phyloP scores from a whole-genome alignment of 306 rosid species.

The Lathyrus tuberosus region DNA sequence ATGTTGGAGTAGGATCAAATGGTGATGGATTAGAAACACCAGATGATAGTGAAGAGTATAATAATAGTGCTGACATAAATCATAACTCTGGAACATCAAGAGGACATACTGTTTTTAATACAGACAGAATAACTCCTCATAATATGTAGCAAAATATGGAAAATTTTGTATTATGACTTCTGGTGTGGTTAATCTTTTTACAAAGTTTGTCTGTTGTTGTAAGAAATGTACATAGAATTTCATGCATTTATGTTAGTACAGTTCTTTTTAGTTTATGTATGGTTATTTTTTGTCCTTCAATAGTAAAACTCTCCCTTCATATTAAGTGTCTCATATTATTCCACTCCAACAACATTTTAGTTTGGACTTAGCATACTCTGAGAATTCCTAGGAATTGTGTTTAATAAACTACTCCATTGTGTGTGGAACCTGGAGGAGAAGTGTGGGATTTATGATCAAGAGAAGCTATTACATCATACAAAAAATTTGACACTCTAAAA shows the following conservation, averaged over 20 bases:
- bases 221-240: slow-evolving; percentile 37
- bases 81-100: slow-evolving; percentile 14
- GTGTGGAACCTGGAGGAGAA: background rate
- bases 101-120: slow-evolving; percentile 17
- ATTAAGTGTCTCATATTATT: background rate
- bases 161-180: slow-evolving; percentile 6
- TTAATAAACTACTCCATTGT: background rate
- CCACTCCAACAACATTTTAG: background rate
- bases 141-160: background rate
- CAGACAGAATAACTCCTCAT: background rate
- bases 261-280: background rate
- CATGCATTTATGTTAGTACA: slow-evolving; percentile 8
- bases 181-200: background rate
- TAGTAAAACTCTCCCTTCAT: background rate
- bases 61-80: slow-evolving; percentile 9
- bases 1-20: slow-evolving; percentile 44
- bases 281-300: slow-evolving; percentile 1
- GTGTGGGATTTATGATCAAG: background rate
- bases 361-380: background rate
- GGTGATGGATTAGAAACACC: slow-evolving; percentile 43
- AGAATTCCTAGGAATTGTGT: too few species aligned
- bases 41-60: slow-evolving; percentile 19
- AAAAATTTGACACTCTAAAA: background rate
- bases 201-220: background rate
- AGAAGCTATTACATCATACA: background rate